Evolutionary conservation across 176 grass and related monocot genomes (phyloP).

Genomic region (Hordeum vulgare): DNA sequence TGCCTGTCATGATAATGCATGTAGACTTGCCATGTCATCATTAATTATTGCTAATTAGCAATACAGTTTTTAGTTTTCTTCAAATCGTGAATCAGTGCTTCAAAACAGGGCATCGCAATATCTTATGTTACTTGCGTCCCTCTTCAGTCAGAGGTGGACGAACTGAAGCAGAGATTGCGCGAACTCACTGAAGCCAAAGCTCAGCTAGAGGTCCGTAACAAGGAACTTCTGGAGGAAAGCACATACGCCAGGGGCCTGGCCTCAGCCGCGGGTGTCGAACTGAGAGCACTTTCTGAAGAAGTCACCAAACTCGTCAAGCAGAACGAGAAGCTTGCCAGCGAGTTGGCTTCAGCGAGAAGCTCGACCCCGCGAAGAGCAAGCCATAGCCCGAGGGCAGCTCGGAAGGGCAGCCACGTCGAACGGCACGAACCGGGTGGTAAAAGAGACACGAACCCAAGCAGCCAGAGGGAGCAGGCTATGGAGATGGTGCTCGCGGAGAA

Average conservation of each 20-base stretch:
- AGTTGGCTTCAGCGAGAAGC: constrained; percentile 57
- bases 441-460: constrained; percentile 41
- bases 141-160: constrained; percentile 56
- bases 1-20: no score
- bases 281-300: constrained; percentile 95
- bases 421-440: constrained; percentile 53
- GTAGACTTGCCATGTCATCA: no score
- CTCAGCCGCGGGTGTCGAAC: constrained; percentile 90
- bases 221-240: constrained; percentile 91
- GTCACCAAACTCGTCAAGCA: constrained; percentile 97
- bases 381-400: constrained; percentile 46
- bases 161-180: constrained; percentile 59
- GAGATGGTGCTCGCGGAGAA: constrained; percentile 54
- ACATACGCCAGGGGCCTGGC: constrained; percentile 90
- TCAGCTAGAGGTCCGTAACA: constrained; percentile 70
- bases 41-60: no score
- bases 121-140: not conserved
- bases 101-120: no score
- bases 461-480: constrained; percentile 55
- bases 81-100: no score
- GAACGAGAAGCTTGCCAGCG: constrained; percentile 77
- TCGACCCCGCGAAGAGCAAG: constrained; percentile 52
- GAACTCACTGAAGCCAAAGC: constrained; percentile 57
- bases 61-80: no score
- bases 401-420: constrained; percentile 47